These are phyloP conservation scores for Rhynchospora pubera DNA, from an alignment of 176 grass and related monocot species.

Conservation along the genomic window DNA sequence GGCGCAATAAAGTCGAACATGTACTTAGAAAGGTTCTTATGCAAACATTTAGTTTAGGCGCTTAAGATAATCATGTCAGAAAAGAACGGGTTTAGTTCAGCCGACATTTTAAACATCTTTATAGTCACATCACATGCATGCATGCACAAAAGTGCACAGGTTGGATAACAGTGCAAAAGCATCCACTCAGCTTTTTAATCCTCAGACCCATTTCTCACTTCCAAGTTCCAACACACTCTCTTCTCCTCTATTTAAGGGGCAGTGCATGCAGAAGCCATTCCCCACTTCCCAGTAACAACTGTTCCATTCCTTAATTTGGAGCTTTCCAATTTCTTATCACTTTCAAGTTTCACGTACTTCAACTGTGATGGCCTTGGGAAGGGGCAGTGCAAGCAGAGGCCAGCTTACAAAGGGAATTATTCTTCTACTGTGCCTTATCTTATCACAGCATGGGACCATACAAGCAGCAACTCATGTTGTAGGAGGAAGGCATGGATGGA, in stretches of 20 bases:
- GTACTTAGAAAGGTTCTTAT: too few species aligned
- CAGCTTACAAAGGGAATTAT: not conserved
- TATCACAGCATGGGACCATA: not conserved
- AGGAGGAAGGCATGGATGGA: slow-evolving; percentile 47
- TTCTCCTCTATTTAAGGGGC: not conserved
- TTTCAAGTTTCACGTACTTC: too few species aligned
- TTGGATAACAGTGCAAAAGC: slow-evolving; percentile 2
- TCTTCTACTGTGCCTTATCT: not conserved
- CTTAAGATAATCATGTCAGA: too few species aligned
- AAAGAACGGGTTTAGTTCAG: not conserved
- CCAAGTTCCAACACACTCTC: not conserved
- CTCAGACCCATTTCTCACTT: not conserved
- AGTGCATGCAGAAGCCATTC: not conserved
- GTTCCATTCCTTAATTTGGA: not conserved
- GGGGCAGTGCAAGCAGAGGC: slow-evolving; percentile 54
- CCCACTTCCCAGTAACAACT: not conserved
- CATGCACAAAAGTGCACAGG: not conserved
- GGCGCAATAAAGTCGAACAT: too few species aligned
- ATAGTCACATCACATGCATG: not conserved
- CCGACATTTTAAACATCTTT: not conserved
- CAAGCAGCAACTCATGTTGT: slow-evolving; percentile 46
- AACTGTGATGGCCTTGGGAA: slow-evolving; percentile 48
- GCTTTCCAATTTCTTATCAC: not conserved
- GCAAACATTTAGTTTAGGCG: too few species aligned
- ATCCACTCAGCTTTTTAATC: not conserved